Evolutionary conservation across 345 rosid genomes (phyloP).

Genomic region (Aurinia saxatilis): DNA sequence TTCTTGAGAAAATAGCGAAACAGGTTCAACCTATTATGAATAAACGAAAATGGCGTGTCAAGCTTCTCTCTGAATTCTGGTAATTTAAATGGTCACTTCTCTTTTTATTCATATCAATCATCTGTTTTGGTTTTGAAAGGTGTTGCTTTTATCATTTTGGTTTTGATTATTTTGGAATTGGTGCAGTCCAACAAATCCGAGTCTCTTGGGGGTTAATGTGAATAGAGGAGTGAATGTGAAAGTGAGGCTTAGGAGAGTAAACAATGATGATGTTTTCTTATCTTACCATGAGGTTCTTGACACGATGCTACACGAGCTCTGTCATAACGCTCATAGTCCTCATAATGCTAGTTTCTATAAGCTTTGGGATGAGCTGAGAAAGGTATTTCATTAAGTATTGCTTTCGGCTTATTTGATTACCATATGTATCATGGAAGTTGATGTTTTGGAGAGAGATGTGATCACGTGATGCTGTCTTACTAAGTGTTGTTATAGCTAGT

Average conservation of each 20-base stretch:
- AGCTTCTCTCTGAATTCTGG: conserved; percentile 45
- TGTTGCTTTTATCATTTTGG: neutral
- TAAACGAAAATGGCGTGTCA: conserved; percentile 40
- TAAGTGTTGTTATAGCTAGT: neutral
- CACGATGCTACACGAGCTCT: conserved; percentile 96
- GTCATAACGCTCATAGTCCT: conserved; percentile 81
- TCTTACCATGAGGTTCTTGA: conserved; percentile 70
- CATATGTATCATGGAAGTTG: neutral
- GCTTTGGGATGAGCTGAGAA: conserved; percentile 92
- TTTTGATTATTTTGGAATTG: neutral
- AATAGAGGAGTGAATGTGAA: conserved; percentile 63
- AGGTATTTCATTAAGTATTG: conserved; percentile 27
- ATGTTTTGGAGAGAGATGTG: too few species aligned
- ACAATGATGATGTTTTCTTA: conserved; percentile 53
- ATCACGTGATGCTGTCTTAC: neutral
- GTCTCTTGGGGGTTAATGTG: conserved; percentile 75
- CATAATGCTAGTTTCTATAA: conserved; percentile 81
- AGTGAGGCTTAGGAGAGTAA: conserved; percentile 69
- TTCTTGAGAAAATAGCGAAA: conserved; percentile 55
- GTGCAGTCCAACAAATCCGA: conserved; percentile 59
- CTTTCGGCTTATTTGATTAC: neutral
- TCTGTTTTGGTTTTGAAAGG: too few species aligned
- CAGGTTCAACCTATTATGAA: conserved; percentile 43
- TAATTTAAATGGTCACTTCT: too few species aligned
- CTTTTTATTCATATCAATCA: too few species aligned